Conservation (phyloP, 2,329 filamentous ascomycete genomes). For the Penicillium sp. region DNA sequence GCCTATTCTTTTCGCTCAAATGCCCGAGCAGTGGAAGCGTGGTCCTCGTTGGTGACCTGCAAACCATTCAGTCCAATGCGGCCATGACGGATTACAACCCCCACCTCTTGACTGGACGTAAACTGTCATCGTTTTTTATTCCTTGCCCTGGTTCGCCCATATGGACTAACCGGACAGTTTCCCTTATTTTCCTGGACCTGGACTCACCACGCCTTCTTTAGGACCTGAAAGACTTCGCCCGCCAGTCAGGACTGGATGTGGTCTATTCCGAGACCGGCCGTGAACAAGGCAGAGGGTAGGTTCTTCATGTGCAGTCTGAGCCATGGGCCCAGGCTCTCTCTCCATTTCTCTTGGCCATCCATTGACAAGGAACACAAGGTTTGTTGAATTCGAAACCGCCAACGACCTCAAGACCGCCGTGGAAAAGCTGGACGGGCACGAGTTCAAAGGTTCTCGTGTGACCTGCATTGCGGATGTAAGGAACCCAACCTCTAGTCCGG, state of each 20-base stretch:
- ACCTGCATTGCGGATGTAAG: conserved; percentile 85
- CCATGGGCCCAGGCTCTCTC: conserved; percentile 9
- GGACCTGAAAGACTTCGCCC: conserved; percentile 99
- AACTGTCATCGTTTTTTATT: conserved; percentile 4
- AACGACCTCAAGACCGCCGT: conserved; percentile 87
- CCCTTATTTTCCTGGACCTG: conserved; percentile 54
- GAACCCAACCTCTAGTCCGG: conserved; percentile 10
- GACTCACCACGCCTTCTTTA: conserved; percentile 83
- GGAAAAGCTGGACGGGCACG: conserved; percentile 88
- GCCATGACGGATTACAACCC: conserved; percentile 22
- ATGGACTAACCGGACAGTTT: conserved; percentile 18
- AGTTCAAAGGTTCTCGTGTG: conserved; percentile 89
- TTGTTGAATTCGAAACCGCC: conserved; percentile 95
- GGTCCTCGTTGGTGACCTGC: conserved; percentile 5
- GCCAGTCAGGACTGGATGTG: conserved; percentile 93
- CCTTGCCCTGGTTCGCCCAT: conserved; percentile 1
- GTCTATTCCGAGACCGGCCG: conserved; percentile 96
- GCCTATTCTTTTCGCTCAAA: not conserved
- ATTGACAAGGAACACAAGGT: conserved; percentile 58
- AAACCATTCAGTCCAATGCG: conserved; percentile 8
- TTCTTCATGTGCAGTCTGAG: conserved; percentile 30
- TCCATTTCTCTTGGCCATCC: not conserved
- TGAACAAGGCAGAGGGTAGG: conserved; percentile 90
- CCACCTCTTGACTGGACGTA: conserved; percentile 20
- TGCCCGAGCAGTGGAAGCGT: conserved; percentile 2